A percentile compares a stretch with the other conserved stretches of the same genome.
Evolutionary conservation across 2,329 filamentous ascomycete genomes (phyloP).

Genomic region (Corinectria fuckeliana): DNA sequence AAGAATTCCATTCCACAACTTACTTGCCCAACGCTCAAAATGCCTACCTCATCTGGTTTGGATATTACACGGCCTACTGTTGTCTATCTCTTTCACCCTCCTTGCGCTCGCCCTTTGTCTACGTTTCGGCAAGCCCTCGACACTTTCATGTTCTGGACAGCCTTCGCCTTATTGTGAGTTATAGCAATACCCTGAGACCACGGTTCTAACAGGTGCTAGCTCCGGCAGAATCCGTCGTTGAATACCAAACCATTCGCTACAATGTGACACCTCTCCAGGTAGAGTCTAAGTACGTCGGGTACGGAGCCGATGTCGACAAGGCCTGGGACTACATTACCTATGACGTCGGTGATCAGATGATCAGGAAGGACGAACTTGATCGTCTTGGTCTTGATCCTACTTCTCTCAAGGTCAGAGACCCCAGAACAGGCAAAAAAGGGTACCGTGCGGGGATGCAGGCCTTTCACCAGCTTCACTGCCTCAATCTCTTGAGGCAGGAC

Average conservation of each 20-base stretch:
- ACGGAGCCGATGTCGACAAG: conserved; percentile 61
- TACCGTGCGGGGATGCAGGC: conserved; percentile 66
- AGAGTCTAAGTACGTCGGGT: conserved; percentile 59
- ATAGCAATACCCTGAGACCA: fast-evolving
- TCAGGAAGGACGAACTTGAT: conserved; percentile 59
- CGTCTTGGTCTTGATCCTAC: conserved; percentile 59
- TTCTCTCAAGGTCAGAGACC: conserved; percentile 62
- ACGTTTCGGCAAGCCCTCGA: not conserved
- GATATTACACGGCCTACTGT: conserved; percentile 20
- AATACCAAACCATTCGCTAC: conserved; percentile 58
- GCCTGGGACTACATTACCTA: conserved; percentile 61
- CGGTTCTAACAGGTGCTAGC: conserved; percentile 41
- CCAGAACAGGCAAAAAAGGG: conserved; percentile 61
- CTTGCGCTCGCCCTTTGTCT: conserved; percentile 22
- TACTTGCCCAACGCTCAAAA: not conserved
- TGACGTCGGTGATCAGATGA: conserved; percentile 65
- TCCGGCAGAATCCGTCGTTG: conserved; percentile 53
- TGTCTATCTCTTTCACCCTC: conserved; percentile 21
- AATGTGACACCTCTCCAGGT: conserved; percentile 55
- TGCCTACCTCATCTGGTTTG: conserved; percentile 11
- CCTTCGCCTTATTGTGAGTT: conserved; percentile 26
- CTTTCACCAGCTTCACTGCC: conserved; percentile 60
- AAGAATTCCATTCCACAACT: not conserved
- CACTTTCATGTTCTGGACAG: not conserved
- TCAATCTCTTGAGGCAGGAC: conserved; percentile 56